Evolutionary conservation across 352 stramenopile species (phyloP), one percentile per base, ranked within the genome.

Genomic region (Globisporangium middletonii): DNA sequence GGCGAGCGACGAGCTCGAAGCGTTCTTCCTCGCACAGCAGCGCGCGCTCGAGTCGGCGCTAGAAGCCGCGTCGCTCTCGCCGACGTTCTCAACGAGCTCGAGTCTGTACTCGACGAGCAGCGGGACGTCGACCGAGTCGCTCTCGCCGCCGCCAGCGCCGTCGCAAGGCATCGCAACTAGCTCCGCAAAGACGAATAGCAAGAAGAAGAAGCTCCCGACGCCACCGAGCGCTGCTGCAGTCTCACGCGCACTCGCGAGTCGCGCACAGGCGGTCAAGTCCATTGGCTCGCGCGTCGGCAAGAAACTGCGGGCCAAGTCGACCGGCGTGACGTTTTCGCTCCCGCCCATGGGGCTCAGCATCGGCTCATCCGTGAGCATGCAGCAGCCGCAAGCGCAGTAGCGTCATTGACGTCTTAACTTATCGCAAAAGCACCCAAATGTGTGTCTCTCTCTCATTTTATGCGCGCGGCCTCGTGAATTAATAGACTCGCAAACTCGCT

Each of bases 21-120:
- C 72, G 28, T 92, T 88, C 54, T 94, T 94, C 50, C 66, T 82
- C 4, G 81, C 83, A 35, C 84, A 94, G 65, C 63, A 63, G 9
- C 74, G 76, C 53, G 65, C 72, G 18, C 67, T 94, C 4, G 64
- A 81, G 50, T 74, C 79, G 50, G 63, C 73, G 55, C 44, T 85
- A 18, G 63, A 83, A 55, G 68, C 69, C 7, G 41, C 60, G 16
- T 28, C 49, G 41, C 18, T 63, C 12, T 28, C 51, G 13, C 37
- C 64, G 6, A 28, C 45, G 6, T 38, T 50, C 23, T 58, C 49
- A 7, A 38, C n/a, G 27, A 58, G 23, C 30, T 38, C 28, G n/a
- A 58, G 44, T 33, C 48, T 44, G 38, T 44, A 49, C 42, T 50
- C 41, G 41, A 58, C 41, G 27, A 38, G 13, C n/a, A 58, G 53